These are phyloP conservation scores for Fusarium domesticum DNA, from an alignment of 2,329 filamentous ascomycete species.

Conservation along the genomic window DNA sequence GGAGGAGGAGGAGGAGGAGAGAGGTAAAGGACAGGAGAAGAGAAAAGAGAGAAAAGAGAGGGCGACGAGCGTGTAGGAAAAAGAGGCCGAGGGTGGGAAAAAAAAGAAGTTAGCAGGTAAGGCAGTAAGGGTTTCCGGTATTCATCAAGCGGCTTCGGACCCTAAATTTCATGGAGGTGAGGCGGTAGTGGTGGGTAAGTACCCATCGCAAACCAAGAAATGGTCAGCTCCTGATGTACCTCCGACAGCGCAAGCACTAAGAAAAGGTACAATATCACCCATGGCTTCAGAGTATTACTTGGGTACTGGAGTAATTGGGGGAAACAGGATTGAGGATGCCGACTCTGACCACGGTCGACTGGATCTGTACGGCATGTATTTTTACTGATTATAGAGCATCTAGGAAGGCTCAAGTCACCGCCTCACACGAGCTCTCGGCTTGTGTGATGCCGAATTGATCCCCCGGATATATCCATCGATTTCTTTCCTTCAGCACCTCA, in stretches of 20 bases:
- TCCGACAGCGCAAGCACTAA: slow-evolving; percentile 4
- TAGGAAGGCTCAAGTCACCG: background rate
- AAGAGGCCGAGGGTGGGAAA: background rate
- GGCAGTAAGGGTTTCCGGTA: slow-evolving; percentile 2
- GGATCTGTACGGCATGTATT: too few relatives aligned
- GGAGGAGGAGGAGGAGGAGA: slow-evolving; percentile 1
- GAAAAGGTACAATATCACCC: slow-evolving; percentile 7
- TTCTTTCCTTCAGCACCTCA: background rate
- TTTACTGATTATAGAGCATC: background rate
- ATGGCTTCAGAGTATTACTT: too few relatives aligned
- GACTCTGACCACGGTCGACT: too few relatives aligned
- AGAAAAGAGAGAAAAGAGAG: slow-evolving; percentile 8
- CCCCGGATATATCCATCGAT: background rate
- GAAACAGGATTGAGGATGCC: background rate
- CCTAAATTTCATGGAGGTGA: background rate
- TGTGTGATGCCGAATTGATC: background rate
- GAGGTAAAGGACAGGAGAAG: slow-evolving; percentile 3
- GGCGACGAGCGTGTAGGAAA: slow-evolving; percentile 11
- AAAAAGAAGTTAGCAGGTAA: slow-evolving; percentile 10
- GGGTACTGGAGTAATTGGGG: too few relatives aligned
- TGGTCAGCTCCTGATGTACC: slow-evolving; percentile 26
- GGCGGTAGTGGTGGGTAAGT: background rate
- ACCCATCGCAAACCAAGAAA: slow-evolving; percentile 28
- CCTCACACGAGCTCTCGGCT: background rate
- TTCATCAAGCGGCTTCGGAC: slow-evolving; percentile 30